Conservation (phyloP, 2,329 filamentous ascomycete species). For the Fusarium miscanthi region DNA sequence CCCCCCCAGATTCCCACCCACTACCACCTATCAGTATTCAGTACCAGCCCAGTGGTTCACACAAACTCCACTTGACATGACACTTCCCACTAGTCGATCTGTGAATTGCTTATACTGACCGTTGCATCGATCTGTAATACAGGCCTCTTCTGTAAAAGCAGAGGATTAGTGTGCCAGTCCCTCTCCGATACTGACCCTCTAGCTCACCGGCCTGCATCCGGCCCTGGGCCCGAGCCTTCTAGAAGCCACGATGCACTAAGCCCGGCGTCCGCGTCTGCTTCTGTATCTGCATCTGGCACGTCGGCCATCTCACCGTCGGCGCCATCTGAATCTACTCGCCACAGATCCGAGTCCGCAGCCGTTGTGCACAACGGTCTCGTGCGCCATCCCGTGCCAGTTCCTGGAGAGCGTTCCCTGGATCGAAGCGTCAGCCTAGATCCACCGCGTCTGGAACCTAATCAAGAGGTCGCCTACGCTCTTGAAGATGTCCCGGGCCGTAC, state of each 20-base stretch:
- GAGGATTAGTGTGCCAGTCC: constrained; percentile 50
- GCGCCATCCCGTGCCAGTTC: constrained; percentile 15
- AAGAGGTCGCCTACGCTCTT: constrained; percentile 48
- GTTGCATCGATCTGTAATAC: constrained; percentile 1
- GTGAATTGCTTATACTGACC: constrained; percentile 18
- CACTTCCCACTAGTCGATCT: constrained; percentile 1
- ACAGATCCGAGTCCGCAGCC: constrained; percentile 31
- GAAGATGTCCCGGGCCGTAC: constrained; percentile 57
- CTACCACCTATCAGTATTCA: not conserved
- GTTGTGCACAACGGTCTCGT: constrained; percentile 45
- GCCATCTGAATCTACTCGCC: constrained; percentile 15
- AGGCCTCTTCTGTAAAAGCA: constrained; percentile 52
- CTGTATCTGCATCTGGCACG: constrained; percentile 19
- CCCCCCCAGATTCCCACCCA: not conserved
- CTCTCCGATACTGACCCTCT: constrained; percentile 38
- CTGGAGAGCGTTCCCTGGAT: not conserved
- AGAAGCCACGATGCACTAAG: constrained; percentile 6
- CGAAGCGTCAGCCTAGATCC: constrained; percentile 5
- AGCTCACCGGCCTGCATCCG: not conserved
- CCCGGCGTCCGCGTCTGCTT: constrained; percentile 16
- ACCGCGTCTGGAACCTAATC: constrained; percentile 6
- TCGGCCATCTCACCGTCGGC: constrained; percentile 29
- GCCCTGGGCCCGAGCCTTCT: constrained; percentile 8
- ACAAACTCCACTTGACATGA: not conserved
- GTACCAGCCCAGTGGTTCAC: constrained; percentile 4